These are phyloP conservation scores for Daldinia sp. DNA, from an alignment of 2,329 filamentous ascomycete genomes.

Conservation along the genomic window DNA sequence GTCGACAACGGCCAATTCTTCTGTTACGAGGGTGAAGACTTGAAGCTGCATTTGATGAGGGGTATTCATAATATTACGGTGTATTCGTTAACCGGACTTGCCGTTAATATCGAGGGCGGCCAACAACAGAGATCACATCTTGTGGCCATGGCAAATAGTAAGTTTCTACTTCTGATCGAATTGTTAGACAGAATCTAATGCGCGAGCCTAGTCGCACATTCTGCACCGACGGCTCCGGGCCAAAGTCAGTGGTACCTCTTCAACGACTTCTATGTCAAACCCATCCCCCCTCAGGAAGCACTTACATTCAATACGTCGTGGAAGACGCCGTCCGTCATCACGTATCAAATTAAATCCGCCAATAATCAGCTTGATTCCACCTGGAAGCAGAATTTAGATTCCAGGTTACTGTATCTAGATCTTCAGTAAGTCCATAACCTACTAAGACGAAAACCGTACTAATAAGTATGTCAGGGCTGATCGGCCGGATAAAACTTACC, in stretches of 20 bases:
- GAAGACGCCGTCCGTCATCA: constrained; percentile 91
- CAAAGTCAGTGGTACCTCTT: constrained; percentile 92
- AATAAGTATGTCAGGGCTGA: constrained; percentile 55
- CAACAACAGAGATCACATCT: constrained; percentile 90
- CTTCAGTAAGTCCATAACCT: constrained; percentile 57
- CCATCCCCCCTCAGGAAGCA: constrained; percentile 83
- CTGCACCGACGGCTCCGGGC: constrained; percentile 68
- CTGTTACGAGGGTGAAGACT: constrained; percentile 92
- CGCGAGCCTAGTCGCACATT: constrained; percentile 68
- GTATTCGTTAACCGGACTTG: constrained; percentile 91
- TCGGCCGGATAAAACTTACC: constrained; percentile 67
- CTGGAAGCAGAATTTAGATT: constrained; percentile 89
- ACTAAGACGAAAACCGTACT: constrained; percentile 33
- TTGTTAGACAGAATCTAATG: constrained; percentile 45
- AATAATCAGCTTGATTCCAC: constrained; percentile 85
- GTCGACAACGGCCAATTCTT: constrained; percentile 92
- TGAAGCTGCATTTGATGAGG: constrained; percentile 82
- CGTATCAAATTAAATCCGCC: constrained; percentile 84
- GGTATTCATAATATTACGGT: constrained; percentile 85
- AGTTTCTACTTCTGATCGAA: constrained; percentile 39
- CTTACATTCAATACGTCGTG: constrained; percentile 89
- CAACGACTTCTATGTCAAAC: constrained; percentile 94
- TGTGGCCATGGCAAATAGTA: constrained; percentile 90
- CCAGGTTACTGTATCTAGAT: constrained; percentile 84
- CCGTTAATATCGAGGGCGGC: constrained; percentile 88